Percentiles rank a stretch among this genome's conserved stretches.
phyloP scores from a whole-genome alignment of 2,329 filamentous ascomycete species.

The Gnomoniopsis sp. region DNA sequence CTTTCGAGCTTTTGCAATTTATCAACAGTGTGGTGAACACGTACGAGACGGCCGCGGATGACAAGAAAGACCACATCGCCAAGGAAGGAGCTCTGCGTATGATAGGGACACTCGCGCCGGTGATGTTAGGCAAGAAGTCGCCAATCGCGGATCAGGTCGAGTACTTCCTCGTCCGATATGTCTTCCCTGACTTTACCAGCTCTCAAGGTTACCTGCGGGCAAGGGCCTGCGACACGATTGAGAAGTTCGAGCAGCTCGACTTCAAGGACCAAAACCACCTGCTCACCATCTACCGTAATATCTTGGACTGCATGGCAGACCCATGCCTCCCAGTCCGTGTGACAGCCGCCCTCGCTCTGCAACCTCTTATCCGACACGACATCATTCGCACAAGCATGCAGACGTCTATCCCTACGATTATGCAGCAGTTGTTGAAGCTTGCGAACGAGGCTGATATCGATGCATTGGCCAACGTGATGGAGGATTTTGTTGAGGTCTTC shows the following conservation, averaged over 20 bases:
- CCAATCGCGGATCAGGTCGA: constrained; percentile 97
- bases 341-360: constrained; percentile 87
- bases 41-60: constrained; percentile 79
- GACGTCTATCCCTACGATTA: constrained; percentile 95
- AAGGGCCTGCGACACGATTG: constrained; percentile 91
- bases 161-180: constrained; percentile 96
- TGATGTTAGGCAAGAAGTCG: constrained; percentile 96
- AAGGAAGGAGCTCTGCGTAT: constrained; percentile 96
- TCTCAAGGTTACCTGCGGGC: constrained; percentile 88
- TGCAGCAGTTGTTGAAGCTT: constrained; percentile 96
- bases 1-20: constrained; percentile 89
- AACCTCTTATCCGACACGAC: constrained; percentile 93
- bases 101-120: constrained; percentile 91
- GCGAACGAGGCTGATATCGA: constrained; percentile 98
- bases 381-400: constrained; percentile 95
- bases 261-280: constrained; percentile 97
- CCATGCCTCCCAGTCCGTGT: constrained; percentile 89
- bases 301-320: constrained; percentile 95
- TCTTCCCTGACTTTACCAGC: constrained; percentile 97
- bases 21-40: constrained; percentile 93
- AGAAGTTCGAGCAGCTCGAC: constrained; percentile 96
- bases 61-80: constrained; percentile 88
- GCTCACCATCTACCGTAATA: constrained; percentile 93
- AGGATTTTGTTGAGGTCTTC: constrained; percentile 98
- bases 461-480: constrained; percentile 96